Percentiles rank a stretch among this genome's conserved stretches.
Evolutionary conservation across 78 protist genomes (phyloP).

Genomic region (Polysphondylium violaceum): DNA sequence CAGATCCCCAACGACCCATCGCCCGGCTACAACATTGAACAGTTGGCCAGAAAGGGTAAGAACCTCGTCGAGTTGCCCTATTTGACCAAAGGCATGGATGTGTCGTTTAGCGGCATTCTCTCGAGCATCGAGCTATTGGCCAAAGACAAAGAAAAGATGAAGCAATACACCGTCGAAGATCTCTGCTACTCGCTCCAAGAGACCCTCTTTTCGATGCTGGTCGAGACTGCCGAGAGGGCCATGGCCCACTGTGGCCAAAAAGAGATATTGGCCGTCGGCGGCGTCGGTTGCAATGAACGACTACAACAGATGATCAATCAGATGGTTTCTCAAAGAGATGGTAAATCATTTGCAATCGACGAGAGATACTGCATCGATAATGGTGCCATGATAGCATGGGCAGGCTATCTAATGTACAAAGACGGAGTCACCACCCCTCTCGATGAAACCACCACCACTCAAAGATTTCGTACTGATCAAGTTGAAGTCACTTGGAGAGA

Average conservation of each 20-base stretch:
- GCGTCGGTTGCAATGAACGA: slow-evolving; percentile 97
- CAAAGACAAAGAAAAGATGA: neutral
- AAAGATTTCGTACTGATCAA: slow-evolving; percentile 98
- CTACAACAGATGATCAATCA: slow-evolving; percentile 94
- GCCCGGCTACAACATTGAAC: slow-evolving; percentile 99
- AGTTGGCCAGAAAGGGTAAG: slow-evolving; percentile 92
- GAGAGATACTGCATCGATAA: slow-evolving; percentile 99
- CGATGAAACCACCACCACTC: slow-evolving; percentile 90
- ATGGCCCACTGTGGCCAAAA: slow-evolving; percentile 95
- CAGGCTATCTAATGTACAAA: slow-evolving; percentile 89
- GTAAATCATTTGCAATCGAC: slow-evolving; percentile 93
- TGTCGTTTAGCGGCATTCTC: slow-evolving; percentile 96
- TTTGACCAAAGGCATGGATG: slow-evolving; percentile 98
- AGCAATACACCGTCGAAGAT: slow-evolving; percentile 83
- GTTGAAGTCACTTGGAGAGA: slow-evolving; percentile 96
- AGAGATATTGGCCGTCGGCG: slow-evolving; percentile 99
- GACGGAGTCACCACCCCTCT: slow-evolving; percentile 82
- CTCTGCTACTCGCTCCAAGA: slow-evolving; percentile 97
- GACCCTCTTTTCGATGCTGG: slow-evolving; percentile 98
- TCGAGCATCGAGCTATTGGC: slow-evolving; percentile 80
- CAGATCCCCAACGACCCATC: slow-evolving; percentile 97
- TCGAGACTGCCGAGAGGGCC: slow-evolving; percentile 99
- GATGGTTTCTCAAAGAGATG: slow-evolving; percentile 97
- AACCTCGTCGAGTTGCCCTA: slow-evolving; percentile 94
- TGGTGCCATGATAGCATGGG: slow-evolving; percentile 99